Conservation (phyloP, 495 filamentous ascomycete species). For the Bombardia bombarda region DNA sequence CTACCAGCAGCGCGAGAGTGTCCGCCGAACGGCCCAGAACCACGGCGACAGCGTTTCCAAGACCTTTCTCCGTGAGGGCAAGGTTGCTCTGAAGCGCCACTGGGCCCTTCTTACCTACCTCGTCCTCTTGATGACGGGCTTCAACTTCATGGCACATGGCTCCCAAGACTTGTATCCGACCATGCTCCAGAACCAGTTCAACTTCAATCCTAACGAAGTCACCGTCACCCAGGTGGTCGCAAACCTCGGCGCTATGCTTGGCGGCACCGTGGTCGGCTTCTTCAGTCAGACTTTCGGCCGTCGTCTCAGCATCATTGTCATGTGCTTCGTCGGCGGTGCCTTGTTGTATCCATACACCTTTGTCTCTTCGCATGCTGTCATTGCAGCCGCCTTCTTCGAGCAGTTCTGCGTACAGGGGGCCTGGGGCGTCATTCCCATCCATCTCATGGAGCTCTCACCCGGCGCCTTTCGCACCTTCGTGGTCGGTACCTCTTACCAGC, state of each 20-base stretch:
- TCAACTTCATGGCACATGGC: slow-evolving; percentile 93
- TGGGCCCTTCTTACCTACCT: slow-evolving; percentile 76
- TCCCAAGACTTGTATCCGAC: slow-evolving; percentile 89
- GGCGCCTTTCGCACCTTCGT: slow-evolving; percentile 77
- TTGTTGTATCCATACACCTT: slow-evolving; percentile 79
- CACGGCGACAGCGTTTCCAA: slow-evolving; percentile 38
- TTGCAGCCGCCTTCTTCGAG: slow-evolving; percentile 84
- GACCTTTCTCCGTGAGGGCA: slow-evolving; percentile 68
- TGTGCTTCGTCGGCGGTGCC: slow-evolving; percentile 68
- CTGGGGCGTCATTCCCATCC: slow-evolving; percentile 79
- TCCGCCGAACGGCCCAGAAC: slow-evolving; percentile 32
- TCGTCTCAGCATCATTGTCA: slow-evolving; percentile 70
- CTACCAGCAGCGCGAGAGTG: slow-evolving; percentile 52
- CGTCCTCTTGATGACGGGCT: slow-evolving; percentile 79
- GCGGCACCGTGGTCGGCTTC: slow-evolving; percentile 73
- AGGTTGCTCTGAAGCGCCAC: slow-evolving; percentile 65
- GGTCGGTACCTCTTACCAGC: slow-evolving; percentile 76
- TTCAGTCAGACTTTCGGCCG: slow-evolving; percentile 75
- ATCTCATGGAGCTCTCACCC: slow-evolving; percentile 81
- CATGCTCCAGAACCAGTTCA: slow-evolving; percentile 70
- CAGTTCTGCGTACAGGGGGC: slow-evolving; percentile 86
- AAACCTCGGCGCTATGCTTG: slow-evolving; percentile 72
- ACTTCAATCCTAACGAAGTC: slow-evolving; percentile 60
- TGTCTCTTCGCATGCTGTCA: slow-evolving; percentile 47
- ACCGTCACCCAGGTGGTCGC: slow-evolving; percentile 81